Base-by-base conservation (phyloP, 441 rosid species). In the Jatropha multifida region DNA sequence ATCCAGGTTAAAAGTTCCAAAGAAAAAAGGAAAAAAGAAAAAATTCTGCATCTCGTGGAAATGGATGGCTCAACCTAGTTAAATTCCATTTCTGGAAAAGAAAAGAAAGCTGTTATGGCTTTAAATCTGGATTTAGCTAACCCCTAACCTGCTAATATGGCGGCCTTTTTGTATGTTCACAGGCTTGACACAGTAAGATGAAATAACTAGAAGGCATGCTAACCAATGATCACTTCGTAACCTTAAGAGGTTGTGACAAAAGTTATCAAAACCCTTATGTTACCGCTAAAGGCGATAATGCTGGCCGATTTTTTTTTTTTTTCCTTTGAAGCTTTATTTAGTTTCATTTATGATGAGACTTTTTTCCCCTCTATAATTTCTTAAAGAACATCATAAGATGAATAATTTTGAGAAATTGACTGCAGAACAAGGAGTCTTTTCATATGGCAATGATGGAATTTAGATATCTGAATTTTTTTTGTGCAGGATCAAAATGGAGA, bases 401-500 rank as follows among this genome's bases (percentile, higher is more conserved):
- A 49, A 8, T 9, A 32, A 26, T 6, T 42, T 26, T 2, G 27
- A 49, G 12, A 7, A 51, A 12, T 23, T 23, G 41, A 18, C 44
- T n/a, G 46, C 52, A 69, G 62, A 52, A 46, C 4, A 14, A 11
- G 13, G 18, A 20, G 42, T 49, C 14, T 46, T 23, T 20, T 20
- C 51, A 44, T 60, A 17, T 64, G 15, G 52, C 65, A 37, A 7
- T 54, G 52, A 20, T 74, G 63, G 66, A 71, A 69, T 20, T 78
- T 62, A 79, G 64, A 5, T 51, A 54, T 42, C 42, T 82, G 68
- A 44, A 48, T 66, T 84, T 76, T 56, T 26, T 79, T 74, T 82
- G 49, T 85, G 90, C 95, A 95, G 98, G 98, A 90, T 88, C 79
- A 67, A 51, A 81, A 83, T 76, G 98, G 98, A 63, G 73, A 76